These are phyloP conservation scores for Posidonia australis DNA, from an alignment of 106 monocot genomes.

Conservation along the genomic window DNA sequence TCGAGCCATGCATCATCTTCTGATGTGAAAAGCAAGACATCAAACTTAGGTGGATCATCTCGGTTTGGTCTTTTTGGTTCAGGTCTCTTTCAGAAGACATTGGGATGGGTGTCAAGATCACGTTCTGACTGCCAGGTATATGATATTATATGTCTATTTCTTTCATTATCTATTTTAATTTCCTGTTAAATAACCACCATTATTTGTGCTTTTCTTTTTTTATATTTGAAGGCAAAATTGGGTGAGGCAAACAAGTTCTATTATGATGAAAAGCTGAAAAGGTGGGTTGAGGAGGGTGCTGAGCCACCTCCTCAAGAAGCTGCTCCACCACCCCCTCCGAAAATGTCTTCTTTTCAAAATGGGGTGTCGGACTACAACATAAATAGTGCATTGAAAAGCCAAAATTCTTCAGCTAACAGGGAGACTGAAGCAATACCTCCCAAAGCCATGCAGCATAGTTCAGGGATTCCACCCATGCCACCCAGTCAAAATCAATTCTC, in stretches of 20 bases:
- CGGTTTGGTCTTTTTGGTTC: conserved; percentile 72
- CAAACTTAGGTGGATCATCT: conserved; percentile 37
- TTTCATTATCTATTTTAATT: neutral
- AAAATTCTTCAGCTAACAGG: conserved; percentile 1
- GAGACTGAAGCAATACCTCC: conserved; percentile 12
- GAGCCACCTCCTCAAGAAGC: conserved; percentile 53
- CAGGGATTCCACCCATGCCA: conserved; percentile 70
- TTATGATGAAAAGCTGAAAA: conserved; percentile 91
- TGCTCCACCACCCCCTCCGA: conserved; percentile 65
- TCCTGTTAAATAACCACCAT: neutral
- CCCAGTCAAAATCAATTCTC: conserved; percentile 84
- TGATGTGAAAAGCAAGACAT: conserved; percentile 37
- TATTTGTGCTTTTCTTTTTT: neutral
- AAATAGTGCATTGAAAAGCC: conserved; percentile 28
- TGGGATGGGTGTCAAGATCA: conserved; percentile 84
- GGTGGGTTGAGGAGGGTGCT: conserved; percentile 94
- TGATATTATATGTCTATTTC: neutral
- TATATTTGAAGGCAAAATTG: conserved; percentile 54
- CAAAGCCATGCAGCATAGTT: conserved; percentile 21
- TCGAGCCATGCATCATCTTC: conserved; percentile 29
- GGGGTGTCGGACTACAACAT: conserved; percentile 35
- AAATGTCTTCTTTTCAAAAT: conserved; percentile 37
- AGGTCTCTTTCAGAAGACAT: conserved; percentile 60
- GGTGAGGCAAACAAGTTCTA: conserved; percentile 93
- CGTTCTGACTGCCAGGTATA: conserved; percentile 62